Percentiles rank a stretch among this genome's conserved stretches.
These are phyloP conservation scores for Melastoma malabathricum DNA, from an alignment of 345 rosid genomes.

Conservation along the genomic window DNA sequence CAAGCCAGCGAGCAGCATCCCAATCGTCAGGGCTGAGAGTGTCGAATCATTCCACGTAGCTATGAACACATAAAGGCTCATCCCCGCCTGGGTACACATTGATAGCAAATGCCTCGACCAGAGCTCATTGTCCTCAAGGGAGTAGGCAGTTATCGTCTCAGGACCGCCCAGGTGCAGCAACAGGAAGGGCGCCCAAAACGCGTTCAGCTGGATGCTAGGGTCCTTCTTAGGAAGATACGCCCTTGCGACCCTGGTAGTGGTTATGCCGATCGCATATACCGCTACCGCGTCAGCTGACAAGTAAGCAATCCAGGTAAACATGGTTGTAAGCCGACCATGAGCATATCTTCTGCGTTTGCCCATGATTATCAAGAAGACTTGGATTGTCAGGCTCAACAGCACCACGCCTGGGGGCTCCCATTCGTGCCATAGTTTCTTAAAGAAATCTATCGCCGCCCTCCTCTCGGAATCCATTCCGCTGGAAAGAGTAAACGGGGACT, in stretches of 20 bases:
- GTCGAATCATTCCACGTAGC: slow-evolving; percentile 7
- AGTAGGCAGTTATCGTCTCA: slow-evolving; percentile 15
- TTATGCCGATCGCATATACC: slow-evolving; percentile 9
- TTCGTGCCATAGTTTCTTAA: neutral
- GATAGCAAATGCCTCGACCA: slow-evolving; percentile 19
- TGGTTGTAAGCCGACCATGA: neutral
- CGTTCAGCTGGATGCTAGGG: neutral
- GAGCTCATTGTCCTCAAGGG: slow-evolving; percentile 10
- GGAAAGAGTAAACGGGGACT: too few relatives aligned
- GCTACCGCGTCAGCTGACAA: slow-evolving; percentile 14
- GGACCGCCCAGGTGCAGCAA: slow-evolving; percentile 35
- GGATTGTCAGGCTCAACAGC: slow-evolving; percentile 11
- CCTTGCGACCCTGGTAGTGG: neutral
- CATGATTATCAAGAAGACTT: slow-evolving; percentile 6
- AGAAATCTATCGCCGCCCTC: too few relatives aligned
- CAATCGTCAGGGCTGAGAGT: slow-evolving; percentile 6
- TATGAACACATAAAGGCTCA: slow-evolving; percentile 10
- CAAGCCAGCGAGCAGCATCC: neutral
- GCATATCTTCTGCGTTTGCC: slow-evolving; percentile 8
- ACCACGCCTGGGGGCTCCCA: neutral
- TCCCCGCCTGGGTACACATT: slow-evolving; percentile 9
- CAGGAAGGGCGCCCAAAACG: slow-evolving; percentile 28
- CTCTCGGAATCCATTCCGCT: too few relatives aligned
- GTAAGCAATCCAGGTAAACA: slow-evolving; percentile 13
- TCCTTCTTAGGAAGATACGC: neutral